Evolutionary conservation across 2,329 filamentous ascomycete genomes (phyloP), one percentile per base, ranked within the genome.

Genomic region (Pseudogymnoascus sp.): DNA sequence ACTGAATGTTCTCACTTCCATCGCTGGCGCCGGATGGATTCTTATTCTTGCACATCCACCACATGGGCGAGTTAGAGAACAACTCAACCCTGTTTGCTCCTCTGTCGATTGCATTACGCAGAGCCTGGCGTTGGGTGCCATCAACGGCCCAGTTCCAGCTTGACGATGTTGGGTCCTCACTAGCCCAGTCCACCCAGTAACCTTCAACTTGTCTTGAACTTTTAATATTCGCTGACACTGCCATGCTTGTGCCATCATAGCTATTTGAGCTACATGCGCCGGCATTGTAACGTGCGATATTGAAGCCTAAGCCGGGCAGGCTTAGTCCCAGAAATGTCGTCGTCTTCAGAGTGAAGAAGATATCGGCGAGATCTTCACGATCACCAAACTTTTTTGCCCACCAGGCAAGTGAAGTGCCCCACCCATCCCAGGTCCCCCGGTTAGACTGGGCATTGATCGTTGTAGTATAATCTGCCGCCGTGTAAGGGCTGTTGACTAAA

Each of bases 61-160:
- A 78, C 73, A 77, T 75, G 6, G 76, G 76, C 1, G 73, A 74
- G 67, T 77, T 77, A 47, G 73, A 75, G 67, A 78, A 78, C 1
- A 68, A 68, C 64, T 76, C 74, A 59, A 77, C 71, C 8, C 66
- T 67, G 62, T 73, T 69, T 9, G 72, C 76, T 6, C 75, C 75
- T 7, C 70, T 68, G 24, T 63, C 65, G 21, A 69, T 66, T 4
- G 76, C 76, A 63, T 75, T 75, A 33, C 65, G 63, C 59, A 77
- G 63, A 72, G 77, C 76, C 10, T 66, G 58, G 10, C 76, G 71
- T 68, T 78, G 76, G 54, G 73, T 74, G 1, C 66, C 68, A 63
- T 78, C 76, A 5, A 72, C 74, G 7, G 65, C 68, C 76, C 76
- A 78, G 64, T 73, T 67, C 75, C 76, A 78, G 63, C 71, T 75